Conservation (phyloP, 768 basidiomycete species). For the Tephrocybe sp. region DNA sequence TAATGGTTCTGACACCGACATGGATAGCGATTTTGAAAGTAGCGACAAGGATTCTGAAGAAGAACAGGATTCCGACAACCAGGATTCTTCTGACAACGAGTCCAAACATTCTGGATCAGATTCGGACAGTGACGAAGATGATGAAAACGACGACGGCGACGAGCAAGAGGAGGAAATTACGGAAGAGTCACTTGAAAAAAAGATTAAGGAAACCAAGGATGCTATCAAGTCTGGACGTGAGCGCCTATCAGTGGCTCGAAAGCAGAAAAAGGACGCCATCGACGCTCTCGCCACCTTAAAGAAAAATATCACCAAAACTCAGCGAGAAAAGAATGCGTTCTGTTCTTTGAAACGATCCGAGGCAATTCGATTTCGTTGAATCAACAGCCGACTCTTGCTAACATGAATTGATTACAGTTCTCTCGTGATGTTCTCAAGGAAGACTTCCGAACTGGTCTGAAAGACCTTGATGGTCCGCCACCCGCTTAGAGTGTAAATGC, state of each 20-base stretch:
- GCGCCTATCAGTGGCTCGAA: constrained; percentile 34
- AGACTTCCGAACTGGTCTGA: constrained; percentile 57
- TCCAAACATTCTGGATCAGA: constrained; percentile 19
- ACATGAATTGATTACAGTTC: constrained; percentile 34
- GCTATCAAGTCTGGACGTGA: constrained; percentile 38
- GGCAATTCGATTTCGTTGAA: constrained; percentile 25
- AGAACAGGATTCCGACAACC: constrained; percentile 12
- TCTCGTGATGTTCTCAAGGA: constrained; percentile 56
- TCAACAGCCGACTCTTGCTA: not conserved
- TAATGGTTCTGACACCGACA: constrained; percentile 23
- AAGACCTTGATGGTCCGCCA: constrained; percentile 53
- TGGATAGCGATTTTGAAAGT: constrained; percentile 18
- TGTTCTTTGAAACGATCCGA: constrained; percentile 58
- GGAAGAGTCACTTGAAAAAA: constrained; percentile 40
- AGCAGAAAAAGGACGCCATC: constrained; percentile 31
- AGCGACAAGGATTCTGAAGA: constrained; percentile 17
- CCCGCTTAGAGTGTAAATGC: not conserved
- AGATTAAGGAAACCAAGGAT: constrained; percentile 40
- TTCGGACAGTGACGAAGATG: constrained; percentile 21
- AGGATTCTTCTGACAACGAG: too few relatives aligned
- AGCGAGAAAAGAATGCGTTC: constrained; percentile 61
- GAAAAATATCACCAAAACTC: constrained; percentile 42
- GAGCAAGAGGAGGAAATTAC: constrained; percentile 43
- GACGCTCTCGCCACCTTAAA: constrained; percentile 33
- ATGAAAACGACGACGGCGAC: constrained; percentile 32